These are phyloP conservation scores for Boletus tylopilopsis DNA, from an alignment of 768 basidiomycete genomes.

Conservation along the genomic window DNA sequence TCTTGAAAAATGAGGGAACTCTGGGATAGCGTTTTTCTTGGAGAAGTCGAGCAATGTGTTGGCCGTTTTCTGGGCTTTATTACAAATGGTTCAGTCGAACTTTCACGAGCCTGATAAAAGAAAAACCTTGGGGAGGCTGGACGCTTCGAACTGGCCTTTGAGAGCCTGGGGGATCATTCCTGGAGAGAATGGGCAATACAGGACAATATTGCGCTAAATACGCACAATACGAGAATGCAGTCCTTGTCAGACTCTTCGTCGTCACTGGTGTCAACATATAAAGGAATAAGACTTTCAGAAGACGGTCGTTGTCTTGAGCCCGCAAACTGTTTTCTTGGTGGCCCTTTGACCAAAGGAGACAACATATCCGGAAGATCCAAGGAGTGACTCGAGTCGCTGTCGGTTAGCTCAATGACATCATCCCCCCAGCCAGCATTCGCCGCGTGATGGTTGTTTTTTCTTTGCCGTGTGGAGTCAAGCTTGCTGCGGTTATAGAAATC, in stretches of 20 bases:
- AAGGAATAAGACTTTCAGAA: constrained; percentile 10
- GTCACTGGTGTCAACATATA: constrained; percentile 31
- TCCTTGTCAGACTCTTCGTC: constrained; percentile 33
- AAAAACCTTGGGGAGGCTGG: constrained; percentile 8
- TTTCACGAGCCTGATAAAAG: neutral
- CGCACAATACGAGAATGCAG: constrained; percentile 40
- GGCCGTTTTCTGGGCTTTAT: constrained; percentile 4
- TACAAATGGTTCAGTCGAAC: neutral
- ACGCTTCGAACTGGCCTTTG: constrained; percentile 40
- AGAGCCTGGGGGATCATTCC: constrained; percentile 48
- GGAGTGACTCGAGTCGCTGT: constrained; percentile 23
- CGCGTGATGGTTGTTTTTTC: neutral
- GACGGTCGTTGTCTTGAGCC: constrained; percentile 3
- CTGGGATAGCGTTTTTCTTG: constrained; percentile 4
- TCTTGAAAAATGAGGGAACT: neutral
- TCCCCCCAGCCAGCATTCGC: neutral
- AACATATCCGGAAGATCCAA: constrained; percentile 22
- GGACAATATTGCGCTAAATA: neutral
- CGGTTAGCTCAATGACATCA: constrained; percentile 30
- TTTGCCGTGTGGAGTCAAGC: neutral
- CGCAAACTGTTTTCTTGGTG: constrained; percentile 1
- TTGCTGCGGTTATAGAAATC: constrained; percentile 6
- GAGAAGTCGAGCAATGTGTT: constrained; percentile 9
- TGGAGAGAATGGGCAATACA: constrained; percentile 11
- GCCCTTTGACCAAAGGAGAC: constrained; percentile 20